A percentile compares a stretch with the other conserved stretches of the same genome.
Conservation (phyloP, 805 yeast species). For the Pichia nanzhaoensis region DNA sequence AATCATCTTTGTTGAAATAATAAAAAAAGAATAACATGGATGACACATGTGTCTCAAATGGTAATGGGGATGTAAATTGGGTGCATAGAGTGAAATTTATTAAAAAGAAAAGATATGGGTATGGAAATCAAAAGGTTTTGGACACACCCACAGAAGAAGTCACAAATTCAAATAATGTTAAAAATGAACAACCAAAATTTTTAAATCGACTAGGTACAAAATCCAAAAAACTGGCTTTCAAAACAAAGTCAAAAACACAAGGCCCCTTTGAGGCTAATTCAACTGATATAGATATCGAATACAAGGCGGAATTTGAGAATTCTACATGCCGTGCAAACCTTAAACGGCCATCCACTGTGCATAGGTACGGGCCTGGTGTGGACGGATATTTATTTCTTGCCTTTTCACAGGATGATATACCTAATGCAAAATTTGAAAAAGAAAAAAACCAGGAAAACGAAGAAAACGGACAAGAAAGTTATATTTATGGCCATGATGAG, state of each 20-base stretch:
- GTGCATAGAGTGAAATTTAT: neutral
- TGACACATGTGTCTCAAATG: neutral
- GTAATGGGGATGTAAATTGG: neutral
- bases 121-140: too few species aligned
- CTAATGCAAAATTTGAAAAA: neutral
- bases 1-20: too few species aligned
- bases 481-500: neutral
- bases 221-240: neutral
- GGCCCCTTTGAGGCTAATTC: too few species aligned
- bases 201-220: neutral
- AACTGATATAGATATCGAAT: too few species aligned
- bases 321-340: too few species aligned
- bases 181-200: neutral
- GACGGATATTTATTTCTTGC: constrained; percentile 41
- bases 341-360: neutral
- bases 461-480: neutral
- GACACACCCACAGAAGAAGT: neutral
- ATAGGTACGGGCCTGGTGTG: constrained; percentile 33
- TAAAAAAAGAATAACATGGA: neutral
- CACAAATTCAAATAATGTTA: neutral
- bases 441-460: neutral
- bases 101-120: neutral
- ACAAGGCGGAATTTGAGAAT: too few species aligned
- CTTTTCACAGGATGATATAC: constrained; percentile 18
- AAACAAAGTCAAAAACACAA: neutral